A percentile compares a stretch with the other conserved stretches of the same genome.
These are phyloP conservation scores for Leccinum disarticulatum DNA, from an alignment of 768 basidiomycete species.

Conservation along the genomic window DNA sequence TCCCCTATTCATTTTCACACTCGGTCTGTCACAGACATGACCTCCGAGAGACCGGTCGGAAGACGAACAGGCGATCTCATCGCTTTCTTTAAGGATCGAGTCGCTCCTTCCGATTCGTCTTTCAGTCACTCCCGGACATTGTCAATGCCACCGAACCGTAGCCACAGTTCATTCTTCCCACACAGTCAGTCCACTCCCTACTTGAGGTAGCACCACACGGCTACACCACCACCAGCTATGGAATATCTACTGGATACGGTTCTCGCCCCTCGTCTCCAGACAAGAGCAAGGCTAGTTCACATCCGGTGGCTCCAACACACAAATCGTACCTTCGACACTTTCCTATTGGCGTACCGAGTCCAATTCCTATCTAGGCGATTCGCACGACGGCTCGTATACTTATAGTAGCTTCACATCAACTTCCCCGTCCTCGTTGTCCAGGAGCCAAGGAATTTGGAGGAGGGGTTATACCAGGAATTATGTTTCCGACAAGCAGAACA, in stretches of 20 bases:
- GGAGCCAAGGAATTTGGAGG: conserved; percentile 58
- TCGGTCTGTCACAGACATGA: conserved; percentile 60
- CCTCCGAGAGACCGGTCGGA: conserved; percentile 43
- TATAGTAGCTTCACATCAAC: conserved; percentile 37
- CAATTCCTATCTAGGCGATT: conserved; percentile 57
- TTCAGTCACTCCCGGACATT: conserved; percentile 52
- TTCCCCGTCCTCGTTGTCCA: conserved; percentile 55
- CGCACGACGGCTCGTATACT: conserved; percentile 42
- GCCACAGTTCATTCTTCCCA: conserved; percentile 32
- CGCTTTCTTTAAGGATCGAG: conserved; percentile 67
- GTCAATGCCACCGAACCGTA: conserved; percentile 46
- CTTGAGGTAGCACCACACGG: conserved; percentile 37
- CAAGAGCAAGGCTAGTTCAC: conserved; percentile 41
- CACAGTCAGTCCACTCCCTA: conserved; percentile 42
- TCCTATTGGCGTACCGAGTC: conserved; percentile 53
- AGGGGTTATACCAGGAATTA: conserved; percentile 41
- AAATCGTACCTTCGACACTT: conserved; percentile 49
- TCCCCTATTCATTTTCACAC: conserved; percentile 45
- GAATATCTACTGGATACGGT: conserved; percentile 28
- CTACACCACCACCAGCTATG: conserved; percentile 35
- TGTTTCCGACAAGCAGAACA: conserved; percentile 61
- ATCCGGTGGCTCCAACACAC: conserved; percentile 42
- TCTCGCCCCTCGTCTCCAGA: conserved; percentile 51
- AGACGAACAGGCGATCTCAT: conserved; percentile 68
- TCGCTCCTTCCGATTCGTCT: conserved; percentile 37